Conservation (phyloP, 768 basidiomycete species). For the Cytidiella melzeri region DNA sequence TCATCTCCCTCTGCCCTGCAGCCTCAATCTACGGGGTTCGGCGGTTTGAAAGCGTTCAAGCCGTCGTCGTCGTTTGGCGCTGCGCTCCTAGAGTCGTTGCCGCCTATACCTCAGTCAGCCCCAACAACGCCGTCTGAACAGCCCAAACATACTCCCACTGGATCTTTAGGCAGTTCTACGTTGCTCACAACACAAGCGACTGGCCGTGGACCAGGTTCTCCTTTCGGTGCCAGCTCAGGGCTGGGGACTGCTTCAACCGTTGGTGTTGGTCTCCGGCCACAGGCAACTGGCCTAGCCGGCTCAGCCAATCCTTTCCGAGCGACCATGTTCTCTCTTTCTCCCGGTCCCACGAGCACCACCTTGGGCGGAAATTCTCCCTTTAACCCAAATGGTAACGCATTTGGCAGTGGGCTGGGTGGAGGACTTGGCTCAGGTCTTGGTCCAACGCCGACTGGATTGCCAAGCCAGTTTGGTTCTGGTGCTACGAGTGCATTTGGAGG, state of each 20-base stretch:
- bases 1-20: conserved; percentile 25
- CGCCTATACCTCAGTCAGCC: conserved; percentile 60
- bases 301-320: conserved; percentile 38
- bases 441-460: not conserved
- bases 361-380: not conserved
- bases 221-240: conserved; percentile 27
- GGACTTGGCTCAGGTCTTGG: not conserved
- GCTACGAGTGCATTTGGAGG: not conserved
- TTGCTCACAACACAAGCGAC: conserved; percentile 46
- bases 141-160: not conserved
- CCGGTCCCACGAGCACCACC: conserved; percentile 6
- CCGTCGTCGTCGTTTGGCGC: conserved; percentile 50
- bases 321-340: conserved; percentile 26
- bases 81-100: conserved; percentile 43
- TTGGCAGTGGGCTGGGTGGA: not conserved
- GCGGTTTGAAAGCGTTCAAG: conserved; percentile 49
- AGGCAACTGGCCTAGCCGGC: conserved; percentile 31
- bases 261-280: conserved; percentile 32
- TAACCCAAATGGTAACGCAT: not conserved
- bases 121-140: conserved; percentile 2
- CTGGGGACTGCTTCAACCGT: conserved; percentile 24
- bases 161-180: conserved; percentile 11
- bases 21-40: conserved; percentile 45
- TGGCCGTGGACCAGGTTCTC: conserved; percentile 43
- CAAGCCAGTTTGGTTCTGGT: not conserved